Percentiles rank a stretch among this genome's conserved stretches.
Conservation (phyloP, 2,329 filamentous ascomycete species). For the Ceratocystiopsis sp. region DNA sequence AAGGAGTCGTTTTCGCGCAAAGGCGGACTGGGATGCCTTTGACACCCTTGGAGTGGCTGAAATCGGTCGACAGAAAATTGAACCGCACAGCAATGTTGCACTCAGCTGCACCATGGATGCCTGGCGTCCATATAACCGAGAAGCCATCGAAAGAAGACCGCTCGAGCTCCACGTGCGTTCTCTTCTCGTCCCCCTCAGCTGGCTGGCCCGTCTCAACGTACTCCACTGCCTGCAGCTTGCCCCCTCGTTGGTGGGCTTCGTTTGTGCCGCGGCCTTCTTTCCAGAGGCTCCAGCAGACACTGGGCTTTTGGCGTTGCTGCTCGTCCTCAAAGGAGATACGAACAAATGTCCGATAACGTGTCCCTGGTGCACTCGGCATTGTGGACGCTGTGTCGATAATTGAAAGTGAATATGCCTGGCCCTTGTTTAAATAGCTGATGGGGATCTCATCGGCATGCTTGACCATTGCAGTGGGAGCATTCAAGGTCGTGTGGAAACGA, state of each 20-base stretch:
- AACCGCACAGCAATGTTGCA: slow-evolving; percentile 84
- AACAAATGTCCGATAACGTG: slow-evolving; percentile 75
- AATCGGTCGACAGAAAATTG: slow-evolving; percentile 97
- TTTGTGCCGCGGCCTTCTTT: slow-evolving; percentile 93
- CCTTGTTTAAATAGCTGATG: slow-evolving; percentile 96
- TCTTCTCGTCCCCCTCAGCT: slow-evolving; percentile 44
- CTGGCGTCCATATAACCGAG: slow-evolving; percentile 74
- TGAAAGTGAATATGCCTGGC: slow-evolving; percentile 79
- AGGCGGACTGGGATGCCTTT: slow-evolving; percentile 91
- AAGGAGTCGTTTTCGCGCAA: slow-evolving; percentile 61
- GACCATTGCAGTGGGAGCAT: slow-evolving; percentile 93
- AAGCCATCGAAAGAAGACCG: slow-evolving; percentile 84
- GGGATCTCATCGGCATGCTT: slow-evolving; percentile 81
- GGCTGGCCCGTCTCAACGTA: slow-evolving; percentile 57
- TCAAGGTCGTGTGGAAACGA: slow-evolving; percentile 76
- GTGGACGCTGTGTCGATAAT: slow-evolving; percentile 60
- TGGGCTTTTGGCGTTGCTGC: slow-evolving; percentile 63
- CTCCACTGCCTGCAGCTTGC: slow-evolving; percentile 86
- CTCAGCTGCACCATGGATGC: slow-evolving; percentile 49
- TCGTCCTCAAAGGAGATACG: slow-evolving; percentile 97
- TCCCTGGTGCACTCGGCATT: slow-evolving; percentile 37
- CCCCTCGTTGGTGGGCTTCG: slow-evolving; percentile 84
- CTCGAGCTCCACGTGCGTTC: slow-evolving; percentile 53
- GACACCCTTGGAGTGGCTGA: slow-evolving; percentile 95
- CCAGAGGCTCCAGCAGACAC: slow-evolving; percentile 63